Conservation (phyloP, 1,284 basidiomycete species). For the Ceratobasidium sp. region DNA sequence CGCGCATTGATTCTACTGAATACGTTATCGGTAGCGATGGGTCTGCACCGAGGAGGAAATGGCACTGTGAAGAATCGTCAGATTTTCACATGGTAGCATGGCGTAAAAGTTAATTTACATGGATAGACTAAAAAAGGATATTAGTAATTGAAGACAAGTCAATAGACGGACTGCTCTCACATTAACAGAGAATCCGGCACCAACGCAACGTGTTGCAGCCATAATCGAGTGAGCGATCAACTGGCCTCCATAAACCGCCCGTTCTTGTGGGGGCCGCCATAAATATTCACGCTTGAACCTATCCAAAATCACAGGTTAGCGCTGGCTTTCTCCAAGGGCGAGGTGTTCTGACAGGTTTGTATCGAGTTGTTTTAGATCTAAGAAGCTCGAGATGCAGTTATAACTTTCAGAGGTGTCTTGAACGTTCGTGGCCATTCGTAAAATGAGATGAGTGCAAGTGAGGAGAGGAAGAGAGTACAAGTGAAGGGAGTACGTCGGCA, state of each 20-base stretch:
- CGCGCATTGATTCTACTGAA: conserved; percentile 80
- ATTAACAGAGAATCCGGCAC: conserved; percentile 65
- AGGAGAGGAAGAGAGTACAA: too few species aligned
- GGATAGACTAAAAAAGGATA: conserved; percentile 62
- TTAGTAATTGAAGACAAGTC: conserved; percentile 39
- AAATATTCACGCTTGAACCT: conserved; percentile 73
- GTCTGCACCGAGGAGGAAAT: conserved; percentile 81
- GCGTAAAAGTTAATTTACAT: conserved; percentile 57
- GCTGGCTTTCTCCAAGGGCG: neutral
- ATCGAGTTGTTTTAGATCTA: conserved; percentile 80
- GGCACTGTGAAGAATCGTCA: conserved; percentile 71
- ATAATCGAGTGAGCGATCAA: conserved; percentile 82
- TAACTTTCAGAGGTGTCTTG: conserved; percentile 28
- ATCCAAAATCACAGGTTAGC: too few species aligned
- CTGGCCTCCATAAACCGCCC: conserved; percentile 90
- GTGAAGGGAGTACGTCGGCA: too few species aligned
- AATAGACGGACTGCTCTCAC: conserved; percentile 55
- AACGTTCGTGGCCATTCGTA: neutral
- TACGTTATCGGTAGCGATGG: conserved; percentile 82
- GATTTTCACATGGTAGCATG: neutral
- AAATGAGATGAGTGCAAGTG: too few species aligned
- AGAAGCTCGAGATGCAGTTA: conserved; percentile 68
- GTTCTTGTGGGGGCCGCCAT: conserved; percentile 67
- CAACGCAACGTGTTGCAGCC: conserved; percentile 77
- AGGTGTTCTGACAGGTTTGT: conserved; percentile 58